Evolutionary conservation across 1,284 basidiomycete genomes (phyloP).

Genomic region (Trametes polyzona): DNA sequence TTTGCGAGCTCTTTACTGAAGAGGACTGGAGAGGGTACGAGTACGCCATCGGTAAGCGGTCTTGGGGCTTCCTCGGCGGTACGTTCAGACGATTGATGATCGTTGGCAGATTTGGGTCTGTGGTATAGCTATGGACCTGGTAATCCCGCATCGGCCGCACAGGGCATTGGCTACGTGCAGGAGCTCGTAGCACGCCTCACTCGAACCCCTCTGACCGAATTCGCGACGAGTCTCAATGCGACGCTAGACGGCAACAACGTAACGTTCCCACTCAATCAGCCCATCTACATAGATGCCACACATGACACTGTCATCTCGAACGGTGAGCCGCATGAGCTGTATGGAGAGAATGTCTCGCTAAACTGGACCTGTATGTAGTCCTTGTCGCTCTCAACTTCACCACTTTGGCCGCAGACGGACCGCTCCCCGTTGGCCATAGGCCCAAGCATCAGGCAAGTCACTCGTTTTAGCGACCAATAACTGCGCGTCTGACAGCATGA

Average conservation of each 20-base stretch:
- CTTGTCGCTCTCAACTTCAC: slow-evolving; percentile 78
- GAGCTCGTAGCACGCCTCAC: slow-evolving; percentile 83
- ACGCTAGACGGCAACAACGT: slow-evolving; percentile 72
- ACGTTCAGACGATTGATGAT: not conserved
- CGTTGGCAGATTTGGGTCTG: slow-evolving; percentile 42
- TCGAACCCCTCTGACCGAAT: slow-evolving; percentile 65
- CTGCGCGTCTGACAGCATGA: too few species aligned
- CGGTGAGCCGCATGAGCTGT: slow-evolving; percentile 42
- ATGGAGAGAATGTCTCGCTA: not conserved
- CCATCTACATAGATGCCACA: slow-evolving; percentile 85
- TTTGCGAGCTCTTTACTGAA: slow-evolving; percentile 88
- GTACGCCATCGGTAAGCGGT: slow-evolving; percentile 57
- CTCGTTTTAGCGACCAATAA: too few species aligned
- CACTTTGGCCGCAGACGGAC: slow-evolving; percentile 66
- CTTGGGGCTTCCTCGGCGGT: slow-evolving; percentile 46
- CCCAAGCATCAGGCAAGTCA: too few species aligned
- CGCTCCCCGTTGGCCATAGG: slow-evolving; percentile 76
- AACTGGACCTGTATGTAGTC: slow-evolving; percentile 39
- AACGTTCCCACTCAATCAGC: slow-evolving; percentile 83
- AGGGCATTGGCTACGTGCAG: slow-evolving; percentile 86
- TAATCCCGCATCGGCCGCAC: slow-evolving; percentile 75
- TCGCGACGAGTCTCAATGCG: slow-evolving; percentile 80
- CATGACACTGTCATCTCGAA: slow-evolving; percentile 85
- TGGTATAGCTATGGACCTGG: slow-evolving; percentile 78
- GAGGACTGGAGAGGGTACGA: slow-evolving; percentile 91